Percentiles rank a stretch among this genome's conserved stretches.
Conservation (phyloP, 352 stramenopile species). For the Elongisporangium senticosum region DNA sequence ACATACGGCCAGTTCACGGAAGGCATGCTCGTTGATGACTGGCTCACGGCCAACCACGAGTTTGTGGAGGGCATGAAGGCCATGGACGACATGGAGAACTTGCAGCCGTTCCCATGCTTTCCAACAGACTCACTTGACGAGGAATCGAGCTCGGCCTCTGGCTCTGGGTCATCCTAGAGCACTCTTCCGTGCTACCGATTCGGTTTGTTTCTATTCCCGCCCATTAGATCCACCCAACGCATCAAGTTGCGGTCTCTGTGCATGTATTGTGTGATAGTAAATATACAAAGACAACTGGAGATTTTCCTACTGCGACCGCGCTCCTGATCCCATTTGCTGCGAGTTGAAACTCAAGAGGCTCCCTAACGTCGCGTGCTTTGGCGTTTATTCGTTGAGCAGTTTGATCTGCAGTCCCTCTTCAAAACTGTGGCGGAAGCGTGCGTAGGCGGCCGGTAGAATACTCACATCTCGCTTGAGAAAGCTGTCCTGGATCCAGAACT, state of each 20-base stretch:
- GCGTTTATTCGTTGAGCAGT: conserved; percentile 32
- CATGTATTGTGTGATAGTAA: not conserved
- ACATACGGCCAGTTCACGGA: conserved; percentile 36
- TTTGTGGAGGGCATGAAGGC: conserved; percentile 34
- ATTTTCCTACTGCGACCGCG: not conserved
- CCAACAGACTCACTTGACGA: not conserved
- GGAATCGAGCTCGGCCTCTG: conserved; percentile 10
- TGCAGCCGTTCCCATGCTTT: conserved; percentile 56
- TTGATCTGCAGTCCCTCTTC: conserved; percentile 68
- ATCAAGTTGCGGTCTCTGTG: not conserved
- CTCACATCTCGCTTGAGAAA: conserved; percentile 77
- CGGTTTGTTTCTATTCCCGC: too few species aligned
- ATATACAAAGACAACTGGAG: not conserved
- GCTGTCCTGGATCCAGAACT: conserved; percentile 86
- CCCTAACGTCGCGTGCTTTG: too few species aligned
- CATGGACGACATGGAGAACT: conserved; percentile 45
- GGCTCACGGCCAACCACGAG: conserved; percentile 42
- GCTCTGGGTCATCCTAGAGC: conserved; percentile 13
- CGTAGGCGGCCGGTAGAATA: conserved; percentile 51
- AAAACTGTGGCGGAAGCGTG: conserved; percentile 54
- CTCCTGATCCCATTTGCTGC: too few species aligned
- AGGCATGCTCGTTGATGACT: conserved; percentile 45
- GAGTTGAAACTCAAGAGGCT: too few species aligned
- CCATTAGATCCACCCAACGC: not conserved
- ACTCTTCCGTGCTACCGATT: too few species aligned